Conservation (phyloP, 2,329 filamentous ascomycete genomes). For the Ophiosphaerella korrae region DNA sequence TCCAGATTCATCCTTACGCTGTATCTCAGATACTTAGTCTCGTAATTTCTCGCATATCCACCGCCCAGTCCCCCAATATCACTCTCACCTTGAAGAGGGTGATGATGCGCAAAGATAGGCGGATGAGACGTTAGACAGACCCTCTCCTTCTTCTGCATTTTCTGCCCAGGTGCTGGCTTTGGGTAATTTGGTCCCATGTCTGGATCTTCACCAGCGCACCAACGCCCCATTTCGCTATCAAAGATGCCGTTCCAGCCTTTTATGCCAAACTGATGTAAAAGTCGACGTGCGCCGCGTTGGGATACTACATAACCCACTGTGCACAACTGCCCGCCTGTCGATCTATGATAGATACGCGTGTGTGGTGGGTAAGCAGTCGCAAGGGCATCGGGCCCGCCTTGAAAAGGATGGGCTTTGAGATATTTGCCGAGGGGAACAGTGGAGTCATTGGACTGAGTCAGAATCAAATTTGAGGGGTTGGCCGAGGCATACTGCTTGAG, state of each 20-base stretch:
- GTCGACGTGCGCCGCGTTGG: conserved; percentile 36
- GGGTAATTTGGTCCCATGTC: conserved; percentile 16
- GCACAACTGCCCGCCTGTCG: conserved; percentile 34
- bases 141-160: conserved; percentile 20
- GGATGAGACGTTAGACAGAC: conserved; percentile 35
- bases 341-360: conserved; percentile 36
- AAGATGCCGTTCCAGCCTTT: conserved; percentile 39
- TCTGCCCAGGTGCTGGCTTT: not conserved
- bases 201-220: conserved; percentile 35
- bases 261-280: conserved; percentile 37
- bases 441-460: conserved; percentile 28
- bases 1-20: conserved; percentile 42
- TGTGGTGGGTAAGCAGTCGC: conserved; percentile 30
- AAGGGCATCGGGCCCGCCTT: conserved; percentile 31
- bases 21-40: conserved; percentile 39
- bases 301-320: conserved; percentile 37
- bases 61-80: conserved; percentile 39
- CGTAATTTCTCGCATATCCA: conserved; percentile 36
- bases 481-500: conserved; percentile 8
- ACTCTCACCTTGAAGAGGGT: conserved; percentile 35
- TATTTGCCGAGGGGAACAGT: conserved; percentile 29
- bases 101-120: conserved; percentile 39
- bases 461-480: conserved; percentile 21
- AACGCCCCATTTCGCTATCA: conserved; percentile 34
- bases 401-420: conserved; percentile 41